phyloP scores from a whole-genome alignment of 768 basidiomycete species.

The Boletus fagicola region DNA sequence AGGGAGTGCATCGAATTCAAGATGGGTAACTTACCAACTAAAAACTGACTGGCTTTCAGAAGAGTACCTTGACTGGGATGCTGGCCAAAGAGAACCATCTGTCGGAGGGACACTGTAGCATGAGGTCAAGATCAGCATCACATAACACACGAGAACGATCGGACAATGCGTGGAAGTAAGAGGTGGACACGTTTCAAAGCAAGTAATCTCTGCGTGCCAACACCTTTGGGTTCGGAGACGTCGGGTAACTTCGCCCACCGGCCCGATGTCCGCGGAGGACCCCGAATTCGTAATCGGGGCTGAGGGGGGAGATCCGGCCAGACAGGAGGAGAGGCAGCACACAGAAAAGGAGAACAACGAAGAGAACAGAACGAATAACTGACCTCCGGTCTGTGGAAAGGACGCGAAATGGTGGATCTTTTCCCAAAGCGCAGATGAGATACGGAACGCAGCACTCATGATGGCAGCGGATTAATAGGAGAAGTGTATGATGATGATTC shows the following conservation, averaged over 20 bases:
- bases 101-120: slow-evolving; percentile 13
- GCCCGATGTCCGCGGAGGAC: not conserved
- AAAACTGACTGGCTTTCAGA: slow-evolving; percentile 16
- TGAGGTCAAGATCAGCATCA: slow-evolving; percentile 7
- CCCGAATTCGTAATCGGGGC: not conserved
- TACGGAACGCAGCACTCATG: slow-evolving; percentile 57
- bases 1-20: not conserved
- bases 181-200: not conserved
- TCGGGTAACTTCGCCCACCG: not conserved
- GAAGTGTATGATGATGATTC: not conserved
- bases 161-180: not conserved
- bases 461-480: not conserved
- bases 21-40: slow-evolving; percentile 9
- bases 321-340: not conserved
- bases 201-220: not conserved
- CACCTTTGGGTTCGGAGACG: not conserved
- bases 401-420: slow-evolving; percentile 88
- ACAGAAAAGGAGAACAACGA: not conserved
- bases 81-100: slow-evolving; percentile 20
- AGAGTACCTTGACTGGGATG: slow-evolving; percentile 21
- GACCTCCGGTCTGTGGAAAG: slow-evolving; percentile 90
- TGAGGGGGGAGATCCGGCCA: not conserved
- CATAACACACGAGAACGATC: not conserved
- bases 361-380: slow-evolving; percentile 23
- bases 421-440: slow-evolving; percentile 80